Percentiles rank a stretch among this genome's conserved stretches.
phyloP scores from a whole-genome alignment of 352 stramenopile genomes.

The Pythium dissotocum region DNA sequence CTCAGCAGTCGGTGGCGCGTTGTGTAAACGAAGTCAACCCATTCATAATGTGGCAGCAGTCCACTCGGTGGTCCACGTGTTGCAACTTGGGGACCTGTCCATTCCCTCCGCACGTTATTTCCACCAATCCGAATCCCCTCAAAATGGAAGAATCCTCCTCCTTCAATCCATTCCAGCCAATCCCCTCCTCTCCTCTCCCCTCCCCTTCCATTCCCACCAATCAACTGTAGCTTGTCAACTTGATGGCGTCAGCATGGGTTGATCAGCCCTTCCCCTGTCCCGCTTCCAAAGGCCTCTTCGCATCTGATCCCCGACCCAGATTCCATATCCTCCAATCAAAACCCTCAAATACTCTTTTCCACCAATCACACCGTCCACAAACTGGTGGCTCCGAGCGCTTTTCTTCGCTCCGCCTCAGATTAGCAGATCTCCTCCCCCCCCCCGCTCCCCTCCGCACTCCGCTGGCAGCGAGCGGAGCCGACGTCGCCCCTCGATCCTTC shows the following conservation, averaged over 20 bases:
- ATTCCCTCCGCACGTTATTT: conserved; percentile 7
- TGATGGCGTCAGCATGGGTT: conserved; percentile 7
- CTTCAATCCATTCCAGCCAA: conserved; percentile 3
- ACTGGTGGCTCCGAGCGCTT: conserved; percentile 27
- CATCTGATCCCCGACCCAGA: conserved; percentile 8
- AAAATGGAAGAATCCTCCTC: conserved; percentile 9
- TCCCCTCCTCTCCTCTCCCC: background rate
- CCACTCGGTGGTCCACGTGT: conserved; percentile 9
- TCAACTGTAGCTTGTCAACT: conserved; percentile 2
- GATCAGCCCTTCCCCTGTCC: conserved; percentile 6
- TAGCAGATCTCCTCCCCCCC: conserved; percentile 3
- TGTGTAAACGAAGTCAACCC: conserved; percentile 9
- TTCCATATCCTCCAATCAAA: background rate
- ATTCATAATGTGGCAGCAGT: conserved; percentile 5
- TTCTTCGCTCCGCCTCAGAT: conserved; percentile 17
- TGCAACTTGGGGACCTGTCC: conserved; percentile 8
- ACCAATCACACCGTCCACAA: conserved; percentile 6
- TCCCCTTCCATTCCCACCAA: background rate
- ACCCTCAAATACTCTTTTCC: background rate
- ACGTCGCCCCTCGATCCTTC: background rate
- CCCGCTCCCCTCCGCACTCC: background rate
- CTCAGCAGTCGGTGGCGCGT: conserved; percentile 19
- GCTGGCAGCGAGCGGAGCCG: background rate
- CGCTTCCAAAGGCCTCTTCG: background rate
- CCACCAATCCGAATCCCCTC: background rate